These are phyloP conservation scores for Fonsecaea nubica DNA, from an alignment of 2,329 filamentous ascomycete species.

Conservation along the genomic window DNA sequence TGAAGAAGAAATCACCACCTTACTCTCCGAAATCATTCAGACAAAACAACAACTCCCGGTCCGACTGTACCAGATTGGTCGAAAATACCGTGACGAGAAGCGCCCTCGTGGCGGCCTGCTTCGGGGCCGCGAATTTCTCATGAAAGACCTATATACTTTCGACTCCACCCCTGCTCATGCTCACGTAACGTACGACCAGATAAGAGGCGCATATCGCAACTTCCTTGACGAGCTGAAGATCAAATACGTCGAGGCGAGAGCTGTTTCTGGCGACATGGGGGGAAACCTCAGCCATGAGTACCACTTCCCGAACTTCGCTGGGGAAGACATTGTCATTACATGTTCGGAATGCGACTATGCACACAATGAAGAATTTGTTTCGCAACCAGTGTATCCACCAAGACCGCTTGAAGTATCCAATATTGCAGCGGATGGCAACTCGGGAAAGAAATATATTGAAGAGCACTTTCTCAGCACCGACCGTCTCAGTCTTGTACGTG, in stretches of 20 bases:
- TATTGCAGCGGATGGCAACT: not conserved
- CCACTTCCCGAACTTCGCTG: constrained; percentile 77
- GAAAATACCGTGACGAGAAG: constrained; percentile 93
- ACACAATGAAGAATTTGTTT: constrained; percentile 86
- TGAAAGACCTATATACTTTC: constrained; percentile 99
- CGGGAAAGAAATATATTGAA: constrained; percentile 6
- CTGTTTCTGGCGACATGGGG: constrained; percentile 95
- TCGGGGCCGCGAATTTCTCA: constrained; percentile 87
- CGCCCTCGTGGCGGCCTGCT: constrained; percentile 87
- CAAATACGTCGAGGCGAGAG: constrained; percentile 82
- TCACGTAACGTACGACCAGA: constrained; percentile 77
- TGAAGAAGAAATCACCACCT: constrained; percentile 89
- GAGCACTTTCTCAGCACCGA: constrained; percentile 36
- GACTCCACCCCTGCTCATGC: constrained; percentile 73
- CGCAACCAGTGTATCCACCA: constrained; percentile 43
- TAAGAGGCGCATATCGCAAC: constrained; percentile 73
- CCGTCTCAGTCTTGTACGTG: constrained; percentile 25
- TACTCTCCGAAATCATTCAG: constrained; percentile 74
- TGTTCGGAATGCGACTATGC: constrained; percentile 77
- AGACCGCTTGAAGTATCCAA: constrained; percentile 9
- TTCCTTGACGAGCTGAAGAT: constrained; percentile 85
- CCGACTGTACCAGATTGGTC: constrained; percentile 87
- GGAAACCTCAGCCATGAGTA: constrained; percentile 94
- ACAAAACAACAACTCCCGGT: constrained; percentile 88
- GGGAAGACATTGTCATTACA: constrained; percentile 83